Evolutionary conservation across 805 yeast genomes (phyloP).

Genomic region (Teunomyces kruisii): DNA sequence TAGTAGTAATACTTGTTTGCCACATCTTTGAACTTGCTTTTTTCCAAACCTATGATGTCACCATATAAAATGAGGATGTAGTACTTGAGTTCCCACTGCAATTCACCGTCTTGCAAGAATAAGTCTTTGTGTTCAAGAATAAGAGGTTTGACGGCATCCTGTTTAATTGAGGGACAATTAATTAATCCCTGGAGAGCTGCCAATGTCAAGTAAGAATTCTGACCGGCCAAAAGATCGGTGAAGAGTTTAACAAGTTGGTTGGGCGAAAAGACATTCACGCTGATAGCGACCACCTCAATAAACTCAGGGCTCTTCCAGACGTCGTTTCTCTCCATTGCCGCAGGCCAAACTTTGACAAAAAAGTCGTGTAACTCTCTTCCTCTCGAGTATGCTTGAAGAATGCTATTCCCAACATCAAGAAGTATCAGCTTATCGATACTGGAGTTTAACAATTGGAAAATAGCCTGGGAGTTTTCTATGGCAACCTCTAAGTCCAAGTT

Average conservation of each 20-base stretch:
- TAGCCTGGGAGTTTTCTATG: slow-evolving; percentile 37
- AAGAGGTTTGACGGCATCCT: slow-evolving; percentile 11
- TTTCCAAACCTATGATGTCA: slow-evolving; percentile 12
- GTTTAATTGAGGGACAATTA: slow-evolving; percentile 21
- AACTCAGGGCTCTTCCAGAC: slow-evolving; percentile 30
- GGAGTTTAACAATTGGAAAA: slow-evolving; percentile 21
- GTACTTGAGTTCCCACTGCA: slow-evolving; percentile 48
- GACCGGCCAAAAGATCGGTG: slow-evolving; percentile 2
- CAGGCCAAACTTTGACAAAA: slow-evolving; percentile 44
- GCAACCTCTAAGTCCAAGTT: slow-evolving; percentile 60
- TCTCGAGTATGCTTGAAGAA: slow-evolving; percentile 49
- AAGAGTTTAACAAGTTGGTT: slow-evolving; percentile 35
- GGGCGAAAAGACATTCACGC: slow-evolving; percentile 46
- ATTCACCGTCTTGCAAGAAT: slow-evolving; percentile 15
- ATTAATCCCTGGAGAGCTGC: slow-evolving; percentile 43
- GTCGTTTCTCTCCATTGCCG: slow-evolving; percentile 16
- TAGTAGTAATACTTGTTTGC: slow-evolving; percentile 25
- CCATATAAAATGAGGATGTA: slow-evolving; percentile 50
- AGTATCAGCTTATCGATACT: slow-evolving; percentile 4
- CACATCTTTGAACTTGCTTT: slow-evolving; percentile 2
- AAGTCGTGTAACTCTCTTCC: slow-evolving; percentile 60
- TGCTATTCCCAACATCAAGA: slow-evolving; percentile 21
- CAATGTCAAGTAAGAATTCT: slow-evolving; percentile 8
- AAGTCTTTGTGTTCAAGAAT: slow-evolving; percentile 10
- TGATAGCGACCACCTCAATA: slow-evolving; percentile 36